A percentile compares a stretch with the other conserved stretches of the same genome.
Conservation (phyloP, 805 yeast species). For the Isabelozyma rhagii region DNA sequence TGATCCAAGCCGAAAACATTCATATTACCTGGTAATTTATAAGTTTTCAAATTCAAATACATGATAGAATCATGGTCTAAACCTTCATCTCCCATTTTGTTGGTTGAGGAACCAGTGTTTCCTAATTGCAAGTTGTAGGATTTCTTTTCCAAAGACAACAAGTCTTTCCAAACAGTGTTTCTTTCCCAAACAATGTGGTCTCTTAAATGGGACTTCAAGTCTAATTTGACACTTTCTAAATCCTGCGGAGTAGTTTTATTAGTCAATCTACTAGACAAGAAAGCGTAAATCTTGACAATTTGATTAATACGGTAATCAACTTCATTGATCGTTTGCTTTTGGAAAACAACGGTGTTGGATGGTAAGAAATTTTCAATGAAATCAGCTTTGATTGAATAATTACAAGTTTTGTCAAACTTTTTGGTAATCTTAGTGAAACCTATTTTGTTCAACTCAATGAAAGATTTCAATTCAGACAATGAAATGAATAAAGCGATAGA, state of each 20-base stretch:
- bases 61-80: no score
- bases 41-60: no score
- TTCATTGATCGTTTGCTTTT: conserved; percentile 22
- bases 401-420: conserved; percentile 49
- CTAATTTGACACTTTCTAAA: conserved; percentile 46
- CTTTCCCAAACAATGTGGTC: conserved; percentile 57
- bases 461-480: conserved; percentile 48
- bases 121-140: conserved; percentile 44
- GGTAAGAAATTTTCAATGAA: conserved; percentile 29
- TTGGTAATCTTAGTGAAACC: conserved; percentile 53
- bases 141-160: conserved; percentile 69
- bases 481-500: conserved; percentile 44
- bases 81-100: background rate
- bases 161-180: conserved; percentile 54
- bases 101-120: conserved; percentile 12
- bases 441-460: conserved; percentile 48
- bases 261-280: conserved; percentile 22
- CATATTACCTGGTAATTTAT: conserved; percentile 7
- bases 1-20: conserved; percentile 15
- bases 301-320: conserved; percentile 31
- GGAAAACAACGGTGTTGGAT: conserved; percentile 36
- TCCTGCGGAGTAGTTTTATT: conserved; percentile 21
- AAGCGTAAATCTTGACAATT: conserved; percentile 32
- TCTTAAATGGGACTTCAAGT: conserved; percentile 53
- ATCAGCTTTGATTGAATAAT: conserved; percentile 31